Conservation (phyloP, 2,329 filamentous ascomycete species). For the Mycosphaerella sp. region DNA sequence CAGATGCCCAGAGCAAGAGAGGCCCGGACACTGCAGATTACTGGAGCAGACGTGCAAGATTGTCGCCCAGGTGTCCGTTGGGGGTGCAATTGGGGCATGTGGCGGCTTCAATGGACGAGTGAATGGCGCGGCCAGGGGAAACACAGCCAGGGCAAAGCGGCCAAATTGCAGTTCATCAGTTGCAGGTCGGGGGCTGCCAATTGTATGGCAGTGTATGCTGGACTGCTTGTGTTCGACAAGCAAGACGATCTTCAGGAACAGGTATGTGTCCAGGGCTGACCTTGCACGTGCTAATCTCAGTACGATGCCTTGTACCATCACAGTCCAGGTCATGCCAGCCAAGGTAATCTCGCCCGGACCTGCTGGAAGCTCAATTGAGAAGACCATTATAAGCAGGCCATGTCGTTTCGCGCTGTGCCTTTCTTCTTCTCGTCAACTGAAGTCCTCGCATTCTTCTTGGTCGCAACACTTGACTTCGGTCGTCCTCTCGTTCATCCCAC, state of each 20-base stretch:
- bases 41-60: not conserved
- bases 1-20: not conserved
- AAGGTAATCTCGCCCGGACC: constrained; percentile 20
- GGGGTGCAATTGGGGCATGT: too few relatives aligned
- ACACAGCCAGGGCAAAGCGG: not conserved
- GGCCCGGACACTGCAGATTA: not conserved
- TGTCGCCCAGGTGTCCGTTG: too few relatives aligned
- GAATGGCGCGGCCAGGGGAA: not conserved
- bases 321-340: constrained; percentile 14
- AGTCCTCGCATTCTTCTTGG: constrained; percentile 12
- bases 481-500: constrained; percentile 22
- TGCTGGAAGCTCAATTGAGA: constrained; percentile 15
- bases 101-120: not conserved
- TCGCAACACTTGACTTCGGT: constrained; percentile 23
- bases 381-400: constrained; percentile 15
- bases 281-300: constrained; percentile 17
- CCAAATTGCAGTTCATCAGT: constrained; percentile 1
- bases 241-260: constrained; percentile 8
- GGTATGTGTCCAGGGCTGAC: constrained; percentile 10
- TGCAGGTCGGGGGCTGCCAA: not conserved
- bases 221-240: not conserved
- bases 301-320: constrained; percentile 15
- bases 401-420: constrained; percentile 13
- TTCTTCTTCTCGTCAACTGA: constrained; percentile 10
- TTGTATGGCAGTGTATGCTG: too few relatives aligned